Evolutionary conservation across 176 grass and related monocot genomes (phyloP).

Genomic region (Triticum turgidum): DNA sequence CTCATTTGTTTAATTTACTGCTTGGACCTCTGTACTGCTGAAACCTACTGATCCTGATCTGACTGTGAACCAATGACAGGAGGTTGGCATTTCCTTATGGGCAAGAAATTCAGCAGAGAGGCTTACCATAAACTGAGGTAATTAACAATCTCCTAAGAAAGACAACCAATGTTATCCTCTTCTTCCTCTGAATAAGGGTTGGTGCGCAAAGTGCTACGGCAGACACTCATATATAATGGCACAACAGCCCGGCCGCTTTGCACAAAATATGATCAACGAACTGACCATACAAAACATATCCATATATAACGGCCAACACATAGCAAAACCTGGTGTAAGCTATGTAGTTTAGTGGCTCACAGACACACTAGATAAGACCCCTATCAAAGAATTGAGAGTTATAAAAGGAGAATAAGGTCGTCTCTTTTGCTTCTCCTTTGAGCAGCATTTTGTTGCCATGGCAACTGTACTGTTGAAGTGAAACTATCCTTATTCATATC

Average conservation of each 20-base stretch:
- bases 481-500: background rate
- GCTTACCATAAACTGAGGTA: background rate
- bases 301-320: too few relatives aligned
- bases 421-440: too few relatives aligned
- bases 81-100: background rate
- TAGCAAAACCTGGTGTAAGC: too few relatives aligned
- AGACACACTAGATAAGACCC: too few relatives aligned
- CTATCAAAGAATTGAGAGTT: too few relatives aligned
- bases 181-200: background rate
- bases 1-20: background rate
- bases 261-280: too few relatives aligned
- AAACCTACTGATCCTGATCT: background rate
- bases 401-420: too few relatives aligned
- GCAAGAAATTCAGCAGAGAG: background rate
- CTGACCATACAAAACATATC: too few relatives aligned
- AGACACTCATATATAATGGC: too few relatives aligned
- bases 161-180: background rate
- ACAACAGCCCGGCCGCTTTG: too few relatives aligned
- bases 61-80: background rate
- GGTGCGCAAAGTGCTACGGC: background rate
- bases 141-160: too few relatives aligned
- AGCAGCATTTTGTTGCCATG: background rate
- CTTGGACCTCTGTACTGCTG: background rate
- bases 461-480: background rate
- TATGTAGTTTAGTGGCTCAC: too few relatives aligned